phyloP scores from a whole-genome alignment of 2,329 filamentous ascomycete genomes.

The Penicillium thymicola region DNA sequence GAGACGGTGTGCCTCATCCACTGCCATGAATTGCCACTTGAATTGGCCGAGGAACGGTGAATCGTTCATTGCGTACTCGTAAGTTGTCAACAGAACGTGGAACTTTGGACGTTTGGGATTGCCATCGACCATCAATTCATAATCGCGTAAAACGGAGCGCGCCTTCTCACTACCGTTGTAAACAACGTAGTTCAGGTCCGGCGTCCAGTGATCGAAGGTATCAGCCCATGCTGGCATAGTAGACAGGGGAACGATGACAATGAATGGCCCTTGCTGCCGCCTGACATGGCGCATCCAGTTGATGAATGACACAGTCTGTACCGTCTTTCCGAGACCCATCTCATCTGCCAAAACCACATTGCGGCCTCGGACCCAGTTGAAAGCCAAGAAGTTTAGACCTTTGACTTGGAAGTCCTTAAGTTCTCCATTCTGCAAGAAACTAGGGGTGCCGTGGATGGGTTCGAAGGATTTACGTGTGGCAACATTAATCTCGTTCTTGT shows the following conservation, averaged over 20 bases:
- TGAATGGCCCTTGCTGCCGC: conserved; percentile 86
- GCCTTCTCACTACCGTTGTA: conserved; percentile 89
- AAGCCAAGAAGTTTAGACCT: conserved; percentile 89
- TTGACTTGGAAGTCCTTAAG: conserved; percentile 90
- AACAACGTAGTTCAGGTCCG: conserved; percentile 93
- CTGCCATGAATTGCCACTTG: conserved; percentile 95
- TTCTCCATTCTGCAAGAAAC: conserved; percentile 79
- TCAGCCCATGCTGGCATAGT: conserved; percentile 98
- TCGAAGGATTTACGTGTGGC: conserved; percentile 70
- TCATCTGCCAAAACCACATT: conserved; percentile 98
- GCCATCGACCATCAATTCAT: conserved; percentile 82
- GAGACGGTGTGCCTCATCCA: conserved; percentile 93
- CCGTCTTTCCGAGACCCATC: conserved; percentile 97
- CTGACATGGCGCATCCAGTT: conserved; percentile 93
- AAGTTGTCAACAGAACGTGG: conserved; percentile 95
- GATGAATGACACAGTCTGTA: conserved; percentile 94
- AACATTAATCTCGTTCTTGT: conserved; percentile 71
- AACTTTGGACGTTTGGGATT: conserved; percentile 90
- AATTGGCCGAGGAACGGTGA: conserved; percentile 79
- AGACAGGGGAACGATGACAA: conserved; percentile 94
- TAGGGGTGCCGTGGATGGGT: conserved; percentile 74
- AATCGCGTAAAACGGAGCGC: conserved; percentile 80
- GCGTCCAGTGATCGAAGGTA: conserved; percentile 94
- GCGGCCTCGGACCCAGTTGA: conserved; percentile 91
- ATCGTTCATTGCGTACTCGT: conserved; percentile 91